Base-by-base conservation (phyloP, 1,284 basidiomycete genomes). In the Exobasidium cylindrosporum region DNA sequence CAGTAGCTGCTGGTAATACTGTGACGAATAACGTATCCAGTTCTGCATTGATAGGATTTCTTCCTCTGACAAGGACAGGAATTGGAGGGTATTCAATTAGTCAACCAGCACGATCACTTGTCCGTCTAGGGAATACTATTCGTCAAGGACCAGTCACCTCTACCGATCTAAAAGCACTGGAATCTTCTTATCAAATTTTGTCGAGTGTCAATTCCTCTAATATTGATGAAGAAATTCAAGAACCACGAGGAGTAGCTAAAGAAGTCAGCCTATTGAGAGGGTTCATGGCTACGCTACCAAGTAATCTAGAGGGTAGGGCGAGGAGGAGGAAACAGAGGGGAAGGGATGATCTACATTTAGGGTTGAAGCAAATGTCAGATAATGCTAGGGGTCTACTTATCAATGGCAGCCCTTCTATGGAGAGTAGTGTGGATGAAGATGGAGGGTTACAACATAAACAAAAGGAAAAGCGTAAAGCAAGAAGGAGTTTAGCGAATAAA, bases 221-320 rank as follows among this genome's bases (percentile, higher is more conserved):
- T 32, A 1, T 60, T 40, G 14, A 58, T 47, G 59, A 46, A 13
- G 52, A 66, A 11, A 64, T 69, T 47, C 58, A 64, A 50, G 65
- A 57, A 40, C 30, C 58, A 43, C 61, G 55, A 47, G 55, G 60
- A 58, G 1, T 53, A 40, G 67, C 56, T 13, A 59, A 59, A 23
- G 67, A 76, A 3, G 74, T 79, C 35, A 75, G 72, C 21, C 71
- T 79, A 10, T 67, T 79, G 13, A 66, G 77, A 40, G 77, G 77
- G n/a, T 79, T 74, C 58, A 64, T 78, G 58, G 77, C 77, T 2
- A 78, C 77, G 7, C 61, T 74, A 57, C 77, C 77, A 28, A 69
- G 69, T 46, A 68, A 71, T 30, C 62, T 70, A 23, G 66, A 72
- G 13, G 72, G 72, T 10, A 64, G 71, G 30, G 58, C 61, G 49